Evolutionary conservation across 73 alveolate species (phyloP), one percentile per base, ranked within the genome.

Genomic region (Paramecium tetraurelia): DNA sequence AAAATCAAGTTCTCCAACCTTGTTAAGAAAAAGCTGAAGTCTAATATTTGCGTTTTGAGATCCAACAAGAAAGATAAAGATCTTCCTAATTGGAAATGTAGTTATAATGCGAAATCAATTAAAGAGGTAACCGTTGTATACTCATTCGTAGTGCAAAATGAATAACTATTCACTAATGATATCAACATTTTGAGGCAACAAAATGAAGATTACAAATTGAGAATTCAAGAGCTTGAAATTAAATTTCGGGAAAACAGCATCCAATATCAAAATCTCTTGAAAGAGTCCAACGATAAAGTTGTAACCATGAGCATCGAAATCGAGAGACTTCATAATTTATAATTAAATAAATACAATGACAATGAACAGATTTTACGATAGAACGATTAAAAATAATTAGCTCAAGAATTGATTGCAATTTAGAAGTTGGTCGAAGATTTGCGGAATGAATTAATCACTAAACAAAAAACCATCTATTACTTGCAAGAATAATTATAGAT

Each of bases 31-130:
- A 80, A 46, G 75, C 76, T 14, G 90, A 80, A 43, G 75, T 24
- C 29, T 80, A 80, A 80, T 80, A 80, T 80, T 48, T 80, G 44
- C 46, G 90, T 31, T 80, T 44, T 80, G 90, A 80, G 31, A 31
- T 80, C 8, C 18, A 80, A 46, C 43, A 80, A 80, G 90, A 80
- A 46, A 80, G 57, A 44, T 22, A 44, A 21, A 40, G 75, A 80
- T 44, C 76, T 12, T 46, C 31, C 7, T 24, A 80, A 18, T 27
- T 80, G 21, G 90, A 80, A 80, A 35, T 22, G 33, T 48, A 80
- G 46, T 46, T 80, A 29, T 80, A 80, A 46, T 18, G 33, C 21
- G 90, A 80, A 46, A 44, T 80, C 44, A 44, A 80, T 24, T 80
- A 40, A 46, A 80, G 75, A 80, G 90, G 90, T 80, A 80, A 36